Evolutionary conservation across 768 basidiomycete genomes (phyloP).

Genomic region (Dentipellis sp.): DNA sequence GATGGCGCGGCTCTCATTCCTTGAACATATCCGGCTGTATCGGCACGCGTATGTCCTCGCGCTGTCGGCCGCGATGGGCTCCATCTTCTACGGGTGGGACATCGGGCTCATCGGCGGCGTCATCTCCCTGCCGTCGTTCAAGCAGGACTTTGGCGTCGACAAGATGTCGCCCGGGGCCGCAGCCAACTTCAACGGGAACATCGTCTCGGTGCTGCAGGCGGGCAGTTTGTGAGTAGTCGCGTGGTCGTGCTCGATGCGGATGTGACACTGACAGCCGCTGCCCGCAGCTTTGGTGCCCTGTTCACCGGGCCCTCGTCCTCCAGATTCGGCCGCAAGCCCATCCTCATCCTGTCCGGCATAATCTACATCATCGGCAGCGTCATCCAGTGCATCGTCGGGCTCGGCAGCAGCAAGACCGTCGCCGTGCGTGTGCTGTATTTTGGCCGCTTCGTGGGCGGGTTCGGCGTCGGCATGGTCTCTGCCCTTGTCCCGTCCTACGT

Average conservation of each 20-base stretch:
- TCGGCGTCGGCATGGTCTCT: constrained; percentile 49
- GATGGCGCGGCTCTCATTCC: neutral
- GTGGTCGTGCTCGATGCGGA: neutral
- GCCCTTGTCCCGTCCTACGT: constrained; percentile 42
- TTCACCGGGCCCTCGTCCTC: constrained; percentile 30
- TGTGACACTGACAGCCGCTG: neutral
- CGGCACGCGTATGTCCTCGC: constrained; percentile 39
- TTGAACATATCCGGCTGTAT: constrained; percentile 15
- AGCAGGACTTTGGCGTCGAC: constrained; percentile 38
- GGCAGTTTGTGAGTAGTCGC: constrained; percentile 34
- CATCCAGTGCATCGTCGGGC: constrained; percentile 35
- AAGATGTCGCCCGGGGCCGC: constrained; percentile 25
- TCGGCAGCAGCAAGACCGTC: constrained; percentile 27
- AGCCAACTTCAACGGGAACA: constrained; percentile 38
- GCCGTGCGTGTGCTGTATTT: constrained; percentile 33
- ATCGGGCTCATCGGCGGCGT: constrained; percentile 42
- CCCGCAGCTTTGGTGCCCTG: constrained; percentile 34
- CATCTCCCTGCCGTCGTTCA: constrained; percentile 35
- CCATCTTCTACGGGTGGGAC: constrained; percentile 43
- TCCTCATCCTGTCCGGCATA: constrained; percentile 33
- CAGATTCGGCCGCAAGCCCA: constrained; percentile 37
- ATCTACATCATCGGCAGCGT: constrained; percentile 40
- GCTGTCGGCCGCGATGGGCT: constrained; percentile 35
- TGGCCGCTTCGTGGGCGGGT: constrained; percentile 48
- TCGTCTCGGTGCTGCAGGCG: constrained; percentile 41